These are phyloP conservation scores for Noccaea caerulescens DNA, from an alignment of 345 rosid genomes.

Conservation along the genomic window DNA sequence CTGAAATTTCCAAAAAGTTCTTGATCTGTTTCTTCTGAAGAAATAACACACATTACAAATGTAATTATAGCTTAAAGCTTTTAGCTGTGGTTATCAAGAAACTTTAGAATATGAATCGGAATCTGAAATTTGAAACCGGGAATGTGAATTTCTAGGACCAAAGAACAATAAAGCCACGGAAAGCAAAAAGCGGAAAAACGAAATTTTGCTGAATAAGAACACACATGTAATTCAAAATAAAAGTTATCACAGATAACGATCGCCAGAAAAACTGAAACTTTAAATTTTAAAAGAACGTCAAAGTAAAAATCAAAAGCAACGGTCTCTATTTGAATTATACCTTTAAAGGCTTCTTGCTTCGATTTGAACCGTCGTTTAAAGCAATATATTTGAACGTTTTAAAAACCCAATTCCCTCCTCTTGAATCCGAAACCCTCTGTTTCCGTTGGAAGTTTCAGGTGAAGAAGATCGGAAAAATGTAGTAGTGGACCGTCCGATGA, in stretches of 20 bases:
- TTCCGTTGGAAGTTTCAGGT: neutral
- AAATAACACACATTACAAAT: slow-evolving; percentile 1
- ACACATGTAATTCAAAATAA: slow-evolving; percentile 28
- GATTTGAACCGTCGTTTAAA: slow-evolving; percentile 43
- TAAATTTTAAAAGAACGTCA: slow-evolving; percentile 45
- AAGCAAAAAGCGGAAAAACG: slow-evolving; percentile 30
- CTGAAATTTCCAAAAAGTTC: neutral
- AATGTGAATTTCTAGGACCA: slow-evolving; percentile 33
- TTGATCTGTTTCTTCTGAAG: slow-evolving; percentile 31
- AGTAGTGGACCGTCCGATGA: slow-evolving; percentile 32
- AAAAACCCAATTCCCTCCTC: slow-evolving; percentile 25
- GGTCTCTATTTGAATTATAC: slow-evolving; percentile 45
- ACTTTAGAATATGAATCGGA: slow-evolving; percentile 31
- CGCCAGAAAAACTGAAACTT: slow-evolving; percentile 30
- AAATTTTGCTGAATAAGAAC: slow-evolving; percentile 27
- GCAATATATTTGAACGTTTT: slow-evolving; percentile 31
- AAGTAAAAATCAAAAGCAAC: slow-evolving; percentile 60
- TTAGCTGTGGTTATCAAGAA: slow-evolving; percentile 37
- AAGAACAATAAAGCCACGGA: slow-evolving; percentile 31
- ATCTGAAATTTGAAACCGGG: slow-evolving; percentile 36
- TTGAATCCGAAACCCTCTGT: slow-evolving; percentile 21
- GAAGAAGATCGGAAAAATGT: slow-evolving; percentile 27
- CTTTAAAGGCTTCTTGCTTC: slow-evolving; percentile 51
- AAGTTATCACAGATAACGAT: slow-evolving; percentile 34
- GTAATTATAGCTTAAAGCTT: slow-evolving; percentile 14